These are phyloP conservation scores for Saccharomycopsis sp. DNA, from an alignment of 805 yeast species.

Conservation along the genomic window DNA sequence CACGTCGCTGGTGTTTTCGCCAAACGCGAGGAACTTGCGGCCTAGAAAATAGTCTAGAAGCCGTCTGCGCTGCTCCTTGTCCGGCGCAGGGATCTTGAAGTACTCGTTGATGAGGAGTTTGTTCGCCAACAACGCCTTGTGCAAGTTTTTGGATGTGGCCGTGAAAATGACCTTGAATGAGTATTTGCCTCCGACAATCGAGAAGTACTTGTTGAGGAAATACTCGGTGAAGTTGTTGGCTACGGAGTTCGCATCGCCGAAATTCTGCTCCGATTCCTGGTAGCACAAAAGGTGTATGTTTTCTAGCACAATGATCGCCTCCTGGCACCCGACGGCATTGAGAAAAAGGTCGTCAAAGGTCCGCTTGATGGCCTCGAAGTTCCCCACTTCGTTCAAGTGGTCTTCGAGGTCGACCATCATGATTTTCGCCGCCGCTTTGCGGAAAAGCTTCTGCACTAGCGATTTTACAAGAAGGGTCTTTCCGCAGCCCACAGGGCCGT, in stretches of 20 bases:
- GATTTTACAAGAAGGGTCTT: conserved; percentile 52
- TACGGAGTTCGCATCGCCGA: conserved; percentile 42
- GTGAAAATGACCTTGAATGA: conserved; percentile 52
- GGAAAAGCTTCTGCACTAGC: conserved; percentile 33
- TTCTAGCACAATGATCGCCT: conserved; percentile 69
- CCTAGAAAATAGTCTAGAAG: conserved; percentile 40
- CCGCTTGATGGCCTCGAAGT: conserved; percentile 38
- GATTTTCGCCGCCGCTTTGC: conserved; percentile 39
- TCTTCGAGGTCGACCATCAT: conserved; percentile 47
- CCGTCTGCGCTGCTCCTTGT: conserved; percentile 48
- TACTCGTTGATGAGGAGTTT: conserved; percentile 60
- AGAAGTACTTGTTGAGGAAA: conserved; percentile 41
- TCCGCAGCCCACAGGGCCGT: conserved; percentile 80
- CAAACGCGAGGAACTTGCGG: conserved; percentile 28
- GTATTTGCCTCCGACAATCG: conserved; percentile 27
- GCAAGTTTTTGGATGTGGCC: conserved; percentile 57
- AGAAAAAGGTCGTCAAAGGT: conserved; percentile 40
- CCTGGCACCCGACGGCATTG: conserved; percentile 59
- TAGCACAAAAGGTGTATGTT: conserved; percentile 69
- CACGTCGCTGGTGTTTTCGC: conserved; percentile 25
- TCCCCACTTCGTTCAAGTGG: conserved; percentile 43
- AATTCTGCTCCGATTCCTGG: conserved; percentile 44
- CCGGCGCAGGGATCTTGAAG: conserved; percentile 60
- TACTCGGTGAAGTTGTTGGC: conserved; percentile 62
- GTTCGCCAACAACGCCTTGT: conserved; percentile 52